Conservation (phyloP, 345 rosid species). For the Pseudoturritis turrita region DNA sequence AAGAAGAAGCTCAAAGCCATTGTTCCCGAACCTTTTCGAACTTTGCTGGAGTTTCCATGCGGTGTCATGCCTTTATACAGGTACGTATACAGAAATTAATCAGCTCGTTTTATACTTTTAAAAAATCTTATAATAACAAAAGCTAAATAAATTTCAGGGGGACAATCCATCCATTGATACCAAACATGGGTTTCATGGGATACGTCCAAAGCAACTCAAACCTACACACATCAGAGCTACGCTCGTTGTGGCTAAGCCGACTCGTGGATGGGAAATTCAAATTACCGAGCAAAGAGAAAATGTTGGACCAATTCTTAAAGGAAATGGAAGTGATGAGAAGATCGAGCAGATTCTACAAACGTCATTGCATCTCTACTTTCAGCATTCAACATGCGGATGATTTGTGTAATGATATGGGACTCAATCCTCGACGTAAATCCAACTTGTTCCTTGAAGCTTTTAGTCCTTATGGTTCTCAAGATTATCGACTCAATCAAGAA, state of each 20-base stretch:
- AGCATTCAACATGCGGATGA: slow-evolving; percentile 88
- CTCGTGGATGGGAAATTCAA: slow-evolving; percentile 49
- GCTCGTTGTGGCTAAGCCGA: slow-evolving; percentile 66
- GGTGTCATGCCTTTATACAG: slow-evolving; percentile 75
- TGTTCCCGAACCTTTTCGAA: slow-evolving; percentile 70
- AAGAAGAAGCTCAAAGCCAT: slow-evolving; percentile 72
- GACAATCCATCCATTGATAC: slow-evolving; percentile 74
- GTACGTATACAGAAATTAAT: too few relatives aligned
- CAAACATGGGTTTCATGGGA: slow-evolving; percentile 77
- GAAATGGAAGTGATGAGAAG: slow-evolving; percentile 60
- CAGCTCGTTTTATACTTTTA: too few relatives aligned
- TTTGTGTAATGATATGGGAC: slow-evolving; percentile 77
- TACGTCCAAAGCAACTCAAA: slow-evolving; percentile 72
- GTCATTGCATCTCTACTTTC: slow-evolving; percentile 84
- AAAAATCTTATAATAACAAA: not conserved
- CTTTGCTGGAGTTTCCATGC: slow-evolving; percentile 49
- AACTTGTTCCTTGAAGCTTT: slow-evolving; percentile 65
- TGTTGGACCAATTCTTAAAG: slow-evolving; percentile 48
- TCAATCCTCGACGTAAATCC: slow-evolving; percentile 65
- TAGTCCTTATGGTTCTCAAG: slow-evolving; percentile 69
- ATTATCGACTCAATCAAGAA: slow-evolving; percentile 32
- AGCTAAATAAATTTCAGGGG: slow-evolving; percentile 41
- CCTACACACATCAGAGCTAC: slow-evolving; percentile 77
- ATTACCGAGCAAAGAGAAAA: slow-evolving; percentile 63
- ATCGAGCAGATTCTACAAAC: slow-evolving; percentile 68